Evolutionary conservation across 805 yeast species (phyloP), one percentile per base, ranked within the genome.

Genomic region (Candida ortonii): DNA sequence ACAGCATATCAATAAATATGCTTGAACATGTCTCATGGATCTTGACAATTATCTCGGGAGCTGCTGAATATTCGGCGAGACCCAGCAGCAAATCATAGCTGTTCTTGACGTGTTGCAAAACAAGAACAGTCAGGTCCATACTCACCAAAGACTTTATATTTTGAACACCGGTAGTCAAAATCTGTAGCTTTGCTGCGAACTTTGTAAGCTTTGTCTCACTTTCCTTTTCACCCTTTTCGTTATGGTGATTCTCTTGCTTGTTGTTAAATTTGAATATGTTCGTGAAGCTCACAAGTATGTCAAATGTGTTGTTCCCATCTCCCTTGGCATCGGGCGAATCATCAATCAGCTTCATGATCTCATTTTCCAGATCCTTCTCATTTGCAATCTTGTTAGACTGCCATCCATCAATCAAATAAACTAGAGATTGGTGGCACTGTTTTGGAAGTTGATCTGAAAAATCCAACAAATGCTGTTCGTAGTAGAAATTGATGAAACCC

Each of bases 131-230:
- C 29, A 90, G 65, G 52, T 89, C 95, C 30, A 90, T 73, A 49
- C 88, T 84, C 40, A 90, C 80, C 19, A 85, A 75, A 4, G 80
- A 70, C 49, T 82, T 84, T 49, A 93, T 75, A 12, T 84, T 80
- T 44, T 79, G 80, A 41, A 93, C 71, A 44, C 85, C 85, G 23
- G 76, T 80, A 17, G 78, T 77, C 50, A 90, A 68, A 19, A 89
- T 78, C 42, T 84, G 86, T 17, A 88, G 73, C 46, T 81, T 80
- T 1, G 94, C 95, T 32, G 87, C 89, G 42, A 85, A 68, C 47
- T 83, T 88, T 2, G 83, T 75, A 25, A 72, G 24, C 29, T 52
- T 59, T 4, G 49, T 26, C 24, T 41, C 36, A 30, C 39, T 30
- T 25, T 38, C 50, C 21, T 27, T 61, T 34, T 41, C 59, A 56